These are phyloP conservation scores for Zymoseptoria crescenta DNA, from an alignment of 2,329 filamentous ascomycete genomes.

Conservation along the genomic window DNA sequence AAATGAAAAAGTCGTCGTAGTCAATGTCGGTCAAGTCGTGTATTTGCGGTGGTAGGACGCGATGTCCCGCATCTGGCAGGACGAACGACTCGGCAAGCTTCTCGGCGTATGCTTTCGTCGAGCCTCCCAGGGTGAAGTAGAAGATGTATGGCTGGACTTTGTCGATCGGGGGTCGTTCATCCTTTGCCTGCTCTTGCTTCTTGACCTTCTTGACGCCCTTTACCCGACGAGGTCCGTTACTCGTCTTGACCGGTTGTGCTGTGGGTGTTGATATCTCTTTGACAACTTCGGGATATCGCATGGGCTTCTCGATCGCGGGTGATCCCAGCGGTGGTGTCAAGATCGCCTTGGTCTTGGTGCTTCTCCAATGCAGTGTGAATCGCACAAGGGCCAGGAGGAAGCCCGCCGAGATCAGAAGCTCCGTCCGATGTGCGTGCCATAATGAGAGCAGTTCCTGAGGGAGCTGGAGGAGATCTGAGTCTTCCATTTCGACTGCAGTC, in stretches of 20 bases:
- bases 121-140: conserved; percentile 81
- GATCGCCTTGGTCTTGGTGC: conserved; percentile 13
- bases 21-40: conserved; percentile 80
- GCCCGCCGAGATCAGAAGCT: conserved; percentile 25
- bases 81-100: conserved; percentile 51
- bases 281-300: background rate
- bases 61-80: conserved; percentile 30
- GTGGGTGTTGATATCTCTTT: background rate
- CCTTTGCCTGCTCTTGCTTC: conserved; percentile 3
- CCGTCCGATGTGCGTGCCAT: conserved; percentile 26
- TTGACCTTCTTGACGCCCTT: conserved; percentile 23
- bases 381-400: conserved; percentile 23
- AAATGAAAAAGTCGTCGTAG: conserved; percentile 86
- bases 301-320: conserved; percentile 16
- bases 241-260: conserved; percentile 4
- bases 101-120: conserved; percentile 66
- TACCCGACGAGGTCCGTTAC: conserved; percentile 23
- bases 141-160: conserved; percentile 67
- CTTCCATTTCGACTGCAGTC: background rate
- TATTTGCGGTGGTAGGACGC: conserved; percentile 52
- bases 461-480: conserved; percentile 14
- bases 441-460: conserved; percentile 25
- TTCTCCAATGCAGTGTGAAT: conserved; percentile 21
- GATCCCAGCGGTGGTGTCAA: conserved; percentile 19
- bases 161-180: conserved; percentile 6